phyloP scores from a whole-genome alignment of 805 yeast genomes.

The Barnettozyma sp. region DNA sequence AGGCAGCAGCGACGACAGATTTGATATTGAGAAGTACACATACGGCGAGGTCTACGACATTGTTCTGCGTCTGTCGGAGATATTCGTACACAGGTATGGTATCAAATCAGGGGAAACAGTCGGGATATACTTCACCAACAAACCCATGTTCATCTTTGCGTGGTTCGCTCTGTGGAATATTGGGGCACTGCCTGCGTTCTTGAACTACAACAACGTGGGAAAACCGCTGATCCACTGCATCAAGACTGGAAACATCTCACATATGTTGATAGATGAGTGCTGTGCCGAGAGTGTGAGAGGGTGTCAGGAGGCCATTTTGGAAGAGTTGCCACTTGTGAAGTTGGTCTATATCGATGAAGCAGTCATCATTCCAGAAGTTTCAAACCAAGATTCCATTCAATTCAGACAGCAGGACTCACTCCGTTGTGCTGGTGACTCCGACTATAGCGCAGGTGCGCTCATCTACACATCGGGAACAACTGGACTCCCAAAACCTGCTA shows the following conservation, averaged over 20 bases:
- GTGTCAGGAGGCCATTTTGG: conserved; percentile 38
- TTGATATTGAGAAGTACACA: conserved; percentile 55
- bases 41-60: conserved; percentile 62
- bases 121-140: conserved; percentile 73
- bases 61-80: conserved; percentile 57
- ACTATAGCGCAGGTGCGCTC: conserved; percentile 58
- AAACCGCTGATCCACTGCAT: conserved; percentile 76
- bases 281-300: conserved; percentile 46
- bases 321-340: conserved; percentile 32
- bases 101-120: conserved; percentile 61
- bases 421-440: conserved; percentile 52
- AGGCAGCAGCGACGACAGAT: conserved; percentile 44
- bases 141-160: conserved; percentile 69
- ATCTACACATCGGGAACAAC: conserved; percentile 94
- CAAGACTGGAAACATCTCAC: conserved; percentile 53
- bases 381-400: conserved; percentile 37
- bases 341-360: conserved; percentile 48
- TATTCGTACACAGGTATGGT: conserved; percentile 56
- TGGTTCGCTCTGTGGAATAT: conserved; percentile 89
- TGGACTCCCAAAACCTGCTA: conserved; percentile 90
- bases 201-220: conserved; percentile 74
- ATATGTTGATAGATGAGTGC: conserved; percentile 70
- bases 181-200: conserved; percentile 83
- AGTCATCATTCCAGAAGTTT: conserved; percentile 34
- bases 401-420: conserved; percentile 49